Conservation (phyloP, 176 grass and related monocot genomes). For the Oryza glumipatula region DNA sequence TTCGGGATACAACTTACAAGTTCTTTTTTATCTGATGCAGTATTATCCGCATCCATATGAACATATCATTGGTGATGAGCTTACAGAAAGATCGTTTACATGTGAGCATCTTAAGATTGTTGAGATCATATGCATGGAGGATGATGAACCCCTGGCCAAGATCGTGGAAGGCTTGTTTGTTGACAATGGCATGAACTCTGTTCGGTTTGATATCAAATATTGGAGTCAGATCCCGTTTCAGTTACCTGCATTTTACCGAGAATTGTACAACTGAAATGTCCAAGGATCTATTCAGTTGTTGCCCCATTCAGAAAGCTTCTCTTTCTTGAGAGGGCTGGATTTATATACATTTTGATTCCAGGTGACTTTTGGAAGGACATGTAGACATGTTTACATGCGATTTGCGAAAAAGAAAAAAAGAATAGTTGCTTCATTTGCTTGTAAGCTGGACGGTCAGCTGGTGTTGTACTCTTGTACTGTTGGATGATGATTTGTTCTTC, state of each 20-base stretch:
- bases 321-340: background rate
- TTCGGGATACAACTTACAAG: background rate
- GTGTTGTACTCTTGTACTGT: background rate
- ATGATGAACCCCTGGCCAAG: background rate
- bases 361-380: background rate
- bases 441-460: background rate
- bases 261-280: background rate
- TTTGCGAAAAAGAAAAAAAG: too few species aligned
- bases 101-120: conserved; percentile 29
- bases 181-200: conserved; percentile 14
- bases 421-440: background rate
- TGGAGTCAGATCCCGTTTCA: background rate
- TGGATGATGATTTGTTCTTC: background rate
- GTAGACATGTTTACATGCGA: too few species aligned
- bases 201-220: background rate
- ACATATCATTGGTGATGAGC: background rate
- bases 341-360: background rate
- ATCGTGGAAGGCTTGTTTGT: background rate
- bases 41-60: fast-evolving
- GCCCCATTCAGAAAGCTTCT: too few species aligned
- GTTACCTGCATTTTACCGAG: background rate
- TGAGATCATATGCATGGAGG: conserved; percentile 20
- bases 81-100: conserved; percentile 29
- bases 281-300: background rate
- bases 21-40: background rate